Evolutionary conservation across 73 alveolate genomes (phyloP), one percentile per base, ranked within the genome.

Genomic region (Urostyla sp.): DNA sequence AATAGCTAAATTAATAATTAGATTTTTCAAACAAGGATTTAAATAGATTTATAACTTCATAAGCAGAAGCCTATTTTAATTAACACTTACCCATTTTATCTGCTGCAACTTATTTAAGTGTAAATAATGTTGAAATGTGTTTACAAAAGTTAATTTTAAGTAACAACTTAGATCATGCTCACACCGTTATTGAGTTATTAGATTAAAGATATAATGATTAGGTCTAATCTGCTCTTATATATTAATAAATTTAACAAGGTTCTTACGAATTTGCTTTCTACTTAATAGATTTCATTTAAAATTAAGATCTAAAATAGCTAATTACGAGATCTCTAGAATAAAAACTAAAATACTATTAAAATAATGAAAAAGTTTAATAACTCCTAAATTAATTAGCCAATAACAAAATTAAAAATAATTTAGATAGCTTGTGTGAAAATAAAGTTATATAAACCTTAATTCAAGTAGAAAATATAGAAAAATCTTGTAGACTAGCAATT

Each of bases 161-260:
- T 28, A 66, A 66, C 66, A 66, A 44, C 52, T n/a, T 66, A 43
- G 80, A 66, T 27, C 44, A 66, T 32, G 80, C 80, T 40, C 44
- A 18, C 43, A 54, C 48, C 27, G 31, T 66, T 1, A 4, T 63
- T 2, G 2, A 37, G 26, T 24, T 66, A 46, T 66, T 66, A 21
- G 6, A 13, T 16, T 46, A 37, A 37, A 37, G 23, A 16, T 3
- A 45, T 18, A 40, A n/a, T n/a, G 52, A 10, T 6, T 66, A 37
- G 80, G 44, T 27, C 67, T 40, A 10, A 20, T 66, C 6, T 18
- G 66, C 66, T 18, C 30, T 37, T 16, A 40, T 3, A 44, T 66
- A 2, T 8, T 66, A 6, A 11, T 45, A 54, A 66, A 66, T 66
- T 10, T 59, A 66, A 21, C 23, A 46, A n/a, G 49, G 44, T 6